A percentile compares a stretch with the other conserved stretches of the same genome.
phyloP scores from a whole-genome alignment of 2,329 filamentous ascomycete species.

The Macrophomina tecta region DNA sequence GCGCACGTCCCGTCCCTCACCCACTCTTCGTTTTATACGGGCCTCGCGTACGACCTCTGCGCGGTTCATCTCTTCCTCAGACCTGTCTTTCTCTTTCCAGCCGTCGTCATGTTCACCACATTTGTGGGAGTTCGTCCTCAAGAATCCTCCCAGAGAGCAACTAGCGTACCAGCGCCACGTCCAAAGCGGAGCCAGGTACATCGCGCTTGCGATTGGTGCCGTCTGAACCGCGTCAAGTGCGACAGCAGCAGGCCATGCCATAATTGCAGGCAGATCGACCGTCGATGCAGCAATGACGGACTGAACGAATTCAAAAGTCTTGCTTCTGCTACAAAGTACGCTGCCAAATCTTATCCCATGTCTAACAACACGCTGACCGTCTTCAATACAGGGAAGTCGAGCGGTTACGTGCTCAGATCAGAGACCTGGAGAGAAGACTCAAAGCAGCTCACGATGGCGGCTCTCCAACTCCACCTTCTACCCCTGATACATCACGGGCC shows the following conservation, averaged over 20 bases:
- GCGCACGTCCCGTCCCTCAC: conserved; percentile 14
- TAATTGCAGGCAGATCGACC: conserved; percentile 47
- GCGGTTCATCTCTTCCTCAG: not conserved
- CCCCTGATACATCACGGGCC: not conserved
- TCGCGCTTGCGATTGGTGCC: conserved; percentile 50
- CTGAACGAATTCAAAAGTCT: conserved; percentile 34
- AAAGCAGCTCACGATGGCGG: conserved; percentile 1
- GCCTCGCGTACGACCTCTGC: not conserved
- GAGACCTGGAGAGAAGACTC: conserved; percentile 38
- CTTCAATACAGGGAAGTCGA: conserved; percentile 46
- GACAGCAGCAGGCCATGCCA: conserved; percentile 48
- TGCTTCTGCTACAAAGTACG: conserved; percentile 37
- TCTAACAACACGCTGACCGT: conserved; percentile 21
- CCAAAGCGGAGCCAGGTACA: conserved; percentile 39
- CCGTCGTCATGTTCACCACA: conserved; percentile 30
- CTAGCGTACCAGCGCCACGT: conserved; percentile 14
- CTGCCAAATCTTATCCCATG: conserved; percentile 15
- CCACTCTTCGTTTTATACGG: conserved; percentile 5
- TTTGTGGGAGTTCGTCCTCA: conserved; percentile 21
- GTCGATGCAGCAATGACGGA: conserved; percentile 45
- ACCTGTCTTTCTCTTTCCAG: not conserved
- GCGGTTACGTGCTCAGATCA: conserved; percentile 42
- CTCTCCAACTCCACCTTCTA: not conserved
- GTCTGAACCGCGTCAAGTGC: conserved; percentile 51
- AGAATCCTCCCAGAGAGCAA: not conserved